These are phyloP conservation scores for Fusarium hostae DNA, from an alignment of 2,329 filamentous ascomycete genomes.

Conservation along the genomic window DNA sequence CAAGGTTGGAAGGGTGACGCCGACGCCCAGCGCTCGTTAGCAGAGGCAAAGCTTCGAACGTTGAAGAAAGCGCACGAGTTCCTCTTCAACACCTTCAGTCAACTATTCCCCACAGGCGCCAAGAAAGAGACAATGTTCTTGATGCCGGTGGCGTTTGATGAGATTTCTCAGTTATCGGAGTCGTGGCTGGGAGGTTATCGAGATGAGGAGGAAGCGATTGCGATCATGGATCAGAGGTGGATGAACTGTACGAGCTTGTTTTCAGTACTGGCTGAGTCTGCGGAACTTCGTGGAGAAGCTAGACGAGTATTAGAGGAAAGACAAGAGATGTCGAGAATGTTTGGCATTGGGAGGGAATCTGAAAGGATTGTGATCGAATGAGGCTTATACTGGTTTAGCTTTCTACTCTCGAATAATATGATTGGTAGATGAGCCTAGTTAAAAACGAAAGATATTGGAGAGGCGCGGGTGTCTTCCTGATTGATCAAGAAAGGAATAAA, in stretches of 20 bases:
- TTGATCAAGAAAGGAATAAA: no score
- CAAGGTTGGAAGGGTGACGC: neutral
- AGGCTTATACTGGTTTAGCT: neutral
- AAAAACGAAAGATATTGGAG: neutral
- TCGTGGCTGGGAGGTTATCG: neutral
- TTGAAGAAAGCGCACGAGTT: constrained; percentile 3
- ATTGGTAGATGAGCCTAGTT: neutral
- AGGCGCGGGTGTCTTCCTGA: no score
- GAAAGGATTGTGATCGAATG: constrained; percentile 13
- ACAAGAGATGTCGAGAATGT: constrained; percentile 1
- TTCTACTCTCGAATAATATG: neutral
- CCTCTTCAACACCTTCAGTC: constrained; percentile 1
- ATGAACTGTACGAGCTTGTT: neutral
- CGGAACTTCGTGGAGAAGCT: neutral
- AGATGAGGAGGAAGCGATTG: neutral
- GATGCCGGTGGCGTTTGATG: neutral
- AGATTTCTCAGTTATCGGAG: constrained; percentile 9
- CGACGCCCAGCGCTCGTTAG: neutral
- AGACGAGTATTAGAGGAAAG: neutral
- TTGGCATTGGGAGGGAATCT: constrained; percentile 4
- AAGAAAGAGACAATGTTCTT: neutral
- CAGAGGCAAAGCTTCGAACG: neutral
- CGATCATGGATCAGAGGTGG: neutral
- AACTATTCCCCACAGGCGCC: neutral
- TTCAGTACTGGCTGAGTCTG: neutral